Conservation (phyloP, 140 eudicot genomes). For the Oenanthe javanica region DNA sequence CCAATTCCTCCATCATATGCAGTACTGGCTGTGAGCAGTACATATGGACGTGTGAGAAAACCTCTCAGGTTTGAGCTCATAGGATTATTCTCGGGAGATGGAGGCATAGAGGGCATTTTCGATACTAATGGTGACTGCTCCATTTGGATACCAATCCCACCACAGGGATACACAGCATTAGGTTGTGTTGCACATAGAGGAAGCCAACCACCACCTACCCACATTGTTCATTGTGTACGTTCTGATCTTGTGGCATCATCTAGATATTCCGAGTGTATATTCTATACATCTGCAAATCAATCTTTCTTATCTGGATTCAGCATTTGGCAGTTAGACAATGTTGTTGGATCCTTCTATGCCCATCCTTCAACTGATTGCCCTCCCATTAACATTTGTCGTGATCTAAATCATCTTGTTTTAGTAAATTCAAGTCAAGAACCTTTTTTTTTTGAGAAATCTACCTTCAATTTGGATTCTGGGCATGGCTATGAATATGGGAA, state of each 20-base stretch:
- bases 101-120: conserved; percentile 24
- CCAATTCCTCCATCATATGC: conserved; percentile 96
- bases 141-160: conserved; percentile 87
- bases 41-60: conserved; percentile 91
- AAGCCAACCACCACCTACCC: conserved; percentile 77
- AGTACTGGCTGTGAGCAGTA: conserved; percentile 80
- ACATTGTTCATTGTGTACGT: conserved; percentile 72
- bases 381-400: conserved; percentile 49
- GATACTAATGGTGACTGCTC: conserved; percentile 56
- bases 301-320: conserved; percentile 71
- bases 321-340: conserved; percentile 87
- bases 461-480: conserved; percentile 25
- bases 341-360: conserved; percentile 78
- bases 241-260: conserved; percentile 94
- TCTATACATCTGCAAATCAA: conserved; percentile 38
- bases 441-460: conserved; percentile 36
- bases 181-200: conserved; percentile 89
- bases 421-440: conserved; percentile 52
- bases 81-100: conserved; percentile 56
- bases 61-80: conserved; percentile 81
- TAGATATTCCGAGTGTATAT: conserved; percentile 66
- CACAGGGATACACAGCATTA: conserved; percentile 75
- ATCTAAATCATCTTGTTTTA: conserved; percentile 68
- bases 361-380: conserved; percentile 51
- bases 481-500: conserved; percentile 27